Evolutionary conservation across 73 alveolate genomes (phyloP).

Genomic region (Blepharisma stoltei): DNA sequence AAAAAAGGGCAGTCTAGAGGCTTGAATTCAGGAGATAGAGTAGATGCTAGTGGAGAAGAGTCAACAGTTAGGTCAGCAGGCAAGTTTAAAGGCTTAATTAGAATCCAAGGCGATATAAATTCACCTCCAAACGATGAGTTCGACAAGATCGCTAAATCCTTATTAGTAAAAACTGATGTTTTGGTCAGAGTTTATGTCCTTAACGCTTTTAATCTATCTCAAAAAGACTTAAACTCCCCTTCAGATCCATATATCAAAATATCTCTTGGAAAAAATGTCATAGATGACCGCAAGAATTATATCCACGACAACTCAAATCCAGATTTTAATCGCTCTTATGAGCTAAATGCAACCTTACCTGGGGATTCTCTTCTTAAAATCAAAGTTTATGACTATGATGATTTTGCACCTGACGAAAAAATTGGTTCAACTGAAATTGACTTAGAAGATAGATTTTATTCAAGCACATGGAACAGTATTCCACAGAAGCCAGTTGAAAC

Average conservation of each 20-base stretch:
- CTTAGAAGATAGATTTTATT: constrained; percentile 95
- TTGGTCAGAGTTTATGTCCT: constrained; percentile 83
- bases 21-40: constrained; percentile 24
- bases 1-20: constrained; percentile 69
- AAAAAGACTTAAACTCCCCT: constrained; percentile 82
- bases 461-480: constrained; percentile 81
- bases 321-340: constrained; percentile 78
- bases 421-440: constrained; percentile 92
- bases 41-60: constrained; percentile 20
- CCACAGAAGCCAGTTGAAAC: constrained; percentile 90
- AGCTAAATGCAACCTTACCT: constrained; percentile 86
- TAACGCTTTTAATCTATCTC: constrained; percentile 77
- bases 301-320: constrained; percentile 73
- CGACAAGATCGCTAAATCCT: constrained; percentile 38
- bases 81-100: constrained; percentile 28
- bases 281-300: constrained; percentile 44
- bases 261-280: constrained; percentile 65
- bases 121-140: constrained; percentile 28
- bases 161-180: constrained; percentile 57
- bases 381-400: constrained; percentile 94
- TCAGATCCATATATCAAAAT: constrained; percentile 93
- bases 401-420: constrained; percentile 87
- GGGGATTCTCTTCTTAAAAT: constrained; percentile 85
- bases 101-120: background rate
- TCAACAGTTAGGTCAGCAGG: constrained; percentile 32